Conservation (phyloP, 768 basidiomycete genomes). For the Xerocomellus dryophilus region DNA sequence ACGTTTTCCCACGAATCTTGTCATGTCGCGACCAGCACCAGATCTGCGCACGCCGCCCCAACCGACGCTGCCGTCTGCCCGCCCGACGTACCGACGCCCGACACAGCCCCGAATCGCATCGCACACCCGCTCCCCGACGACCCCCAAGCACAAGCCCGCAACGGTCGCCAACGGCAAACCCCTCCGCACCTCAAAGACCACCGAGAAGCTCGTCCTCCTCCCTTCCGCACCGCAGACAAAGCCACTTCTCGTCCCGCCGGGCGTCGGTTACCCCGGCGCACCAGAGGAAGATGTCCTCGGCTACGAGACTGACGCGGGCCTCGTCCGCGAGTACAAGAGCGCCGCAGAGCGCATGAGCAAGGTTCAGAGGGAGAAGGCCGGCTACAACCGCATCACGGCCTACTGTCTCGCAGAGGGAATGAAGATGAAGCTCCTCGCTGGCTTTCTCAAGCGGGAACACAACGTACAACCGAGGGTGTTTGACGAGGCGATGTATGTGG, state of each 20-base stretch:
- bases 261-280: conserved; percentile 11
- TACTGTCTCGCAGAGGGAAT: conserved; percentile 87
- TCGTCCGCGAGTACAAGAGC: conserved; percentile 73
- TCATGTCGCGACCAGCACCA: conserved; percentile 11
- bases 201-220: conserved; percentile 85
- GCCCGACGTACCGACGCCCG: conserved; percentile 23
- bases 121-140: conserved; percentile 11
- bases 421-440: conserved; percentile 77
- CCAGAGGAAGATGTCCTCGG: conserved; percentile 51
- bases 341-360: conserved; percentile 88
- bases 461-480: conserved; percentile 84
- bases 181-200: conserved; percentile 85
- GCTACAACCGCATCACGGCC: conserved; percentile 80
- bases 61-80: conserved; percentile 23
- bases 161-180: conserved; percentile 40
- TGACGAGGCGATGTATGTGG: conserved; percentile 92
- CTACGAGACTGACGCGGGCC: conserved; percentile 62
- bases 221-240: conserved; percentile 89
- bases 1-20: no score
- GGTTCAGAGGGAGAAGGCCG: conserved; percentile 75
- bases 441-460: conserved; percentile 90
- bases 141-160: conserved; percentile 16
- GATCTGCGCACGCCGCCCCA: conserved; percentile 19
- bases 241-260: conserved; percentile 43
- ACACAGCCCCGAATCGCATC: conserved; percentile 21